Evolutionary conservation across 192 early-diverging fungal species (phyloP).

Genomic region (Gonapodya sp.): DNA sequence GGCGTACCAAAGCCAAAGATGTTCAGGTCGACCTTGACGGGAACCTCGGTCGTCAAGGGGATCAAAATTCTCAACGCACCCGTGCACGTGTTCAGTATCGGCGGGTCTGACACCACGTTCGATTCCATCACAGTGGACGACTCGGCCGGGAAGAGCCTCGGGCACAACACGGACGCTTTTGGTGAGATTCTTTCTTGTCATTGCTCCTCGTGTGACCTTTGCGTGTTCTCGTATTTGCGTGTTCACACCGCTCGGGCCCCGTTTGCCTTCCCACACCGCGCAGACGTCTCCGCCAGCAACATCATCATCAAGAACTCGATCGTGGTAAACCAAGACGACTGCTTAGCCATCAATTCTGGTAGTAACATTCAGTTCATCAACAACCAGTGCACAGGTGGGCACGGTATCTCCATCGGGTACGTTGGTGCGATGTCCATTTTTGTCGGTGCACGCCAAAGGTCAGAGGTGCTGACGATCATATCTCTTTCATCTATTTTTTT

Average conservation of each 20-base stretch:
- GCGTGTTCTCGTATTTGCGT: conserved; percentile 5
- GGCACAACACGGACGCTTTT: conserved; percentile 33
- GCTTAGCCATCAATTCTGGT: conserved; percentile 37
- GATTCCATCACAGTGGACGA: conserved; percentile 25
- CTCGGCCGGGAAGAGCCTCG: conserved; percentile 23
- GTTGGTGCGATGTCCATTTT: too few species aligned
- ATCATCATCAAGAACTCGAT: conserved; percentile 24
- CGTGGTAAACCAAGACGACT: conserved; percentile 38
- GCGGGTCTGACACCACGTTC: conserved; percentile 20
- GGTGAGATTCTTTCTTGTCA: conserved; percentile 15
- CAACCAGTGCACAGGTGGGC: conserved; percentile 29
- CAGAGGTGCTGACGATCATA: too few species aligned
- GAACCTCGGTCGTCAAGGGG: conserved; percentile 21
- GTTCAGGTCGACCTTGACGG: conserved; percentile 19
- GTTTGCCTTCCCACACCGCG: neutral
- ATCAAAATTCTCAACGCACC: conserved; percentile 23
- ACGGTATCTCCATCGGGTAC: conserved; percentile 23
- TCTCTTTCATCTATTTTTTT: too few species aligned
- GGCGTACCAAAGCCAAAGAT: conserved; percentile 30
- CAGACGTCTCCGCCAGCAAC: conserved; percentile 12
- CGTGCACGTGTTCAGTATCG: conserved; percentile 30
- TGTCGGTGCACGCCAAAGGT: too few species aligned
- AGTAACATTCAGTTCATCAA: conserved; percentile 29
- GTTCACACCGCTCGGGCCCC: neutral
- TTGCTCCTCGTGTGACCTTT: neutral